Percentiles rank a stretch among this genome's conserved stretches.
phyloP scores from a whole-genome alignment of 805 yeast species.

The Ogataea siamensis region DNA sequence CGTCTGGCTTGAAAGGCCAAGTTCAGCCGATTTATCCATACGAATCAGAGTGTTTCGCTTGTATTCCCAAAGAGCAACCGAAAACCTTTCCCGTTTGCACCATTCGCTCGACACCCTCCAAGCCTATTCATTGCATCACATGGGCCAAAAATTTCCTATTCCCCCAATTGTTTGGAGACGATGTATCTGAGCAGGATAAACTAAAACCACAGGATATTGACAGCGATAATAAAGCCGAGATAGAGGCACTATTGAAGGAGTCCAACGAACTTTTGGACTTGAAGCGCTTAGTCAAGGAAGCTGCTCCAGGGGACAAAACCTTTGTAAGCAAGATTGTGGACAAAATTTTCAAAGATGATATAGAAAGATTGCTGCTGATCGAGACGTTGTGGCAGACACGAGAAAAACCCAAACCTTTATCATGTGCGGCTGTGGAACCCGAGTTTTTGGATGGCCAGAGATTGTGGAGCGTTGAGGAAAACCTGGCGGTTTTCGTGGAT shows the following conservation, averaged over 20 bases:
- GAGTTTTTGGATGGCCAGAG: conserved; percentile 35
- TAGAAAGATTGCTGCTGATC: conserved; percentile 66
- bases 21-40: conserved; percentile 87
- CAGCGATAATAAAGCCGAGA: conserved; percentile 62
- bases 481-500: conserved; percentile 54
- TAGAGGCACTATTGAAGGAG: conserved; percentile 62
- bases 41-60: conserved; percentile 87
- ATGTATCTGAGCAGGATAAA: conserved; percentile 28
- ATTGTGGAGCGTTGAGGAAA: conserved; percentile 63
- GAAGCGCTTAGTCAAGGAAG: conserved; percentile 36
- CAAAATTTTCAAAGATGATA: conserved; percentile 71
- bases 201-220: conserved; percentile 44
- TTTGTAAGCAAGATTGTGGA: conserved; percentile 47
- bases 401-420: conserved; percentile 63
- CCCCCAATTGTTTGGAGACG: conserved; percentile 70
- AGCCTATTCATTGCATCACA: conserved; percentile 92
- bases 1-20: conserved; percentile 93
- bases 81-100: conserved; percentile 95
- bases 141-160: conserved; percentile 96
- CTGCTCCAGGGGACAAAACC: conserved; percentile 23
- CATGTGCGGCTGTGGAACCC: conserved; percentile 24
- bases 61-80: conserved; percentile 83
- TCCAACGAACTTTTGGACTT: conserved; percentile 60
- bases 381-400: conserved; percentile 79
- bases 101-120: conserved; percentile 93